Evolutionary conservation across 2,329 filamentous ascomycete species (phyloP).

Genomic region (Capronia epimyces): DNA sequence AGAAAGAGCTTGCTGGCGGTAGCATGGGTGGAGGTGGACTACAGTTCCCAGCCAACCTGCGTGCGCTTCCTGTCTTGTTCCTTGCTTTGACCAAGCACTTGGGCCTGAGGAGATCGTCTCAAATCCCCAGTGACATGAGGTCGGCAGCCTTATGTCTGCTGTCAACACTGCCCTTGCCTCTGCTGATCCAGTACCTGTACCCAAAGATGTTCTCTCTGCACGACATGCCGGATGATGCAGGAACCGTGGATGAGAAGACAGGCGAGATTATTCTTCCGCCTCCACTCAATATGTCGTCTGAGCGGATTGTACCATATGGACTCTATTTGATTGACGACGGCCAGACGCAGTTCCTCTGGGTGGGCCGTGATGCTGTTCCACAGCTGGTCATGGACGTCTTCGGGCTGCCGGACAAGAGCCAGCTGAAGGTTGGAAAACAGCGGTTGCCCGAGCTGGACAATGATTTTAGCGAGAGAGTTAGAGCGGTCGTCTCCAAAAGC

Average conservation of each 20-base stretch:
- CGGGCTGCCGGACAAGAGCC: constrained; percentile 73
- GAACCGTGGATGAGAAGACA: constrained; percentile 75
- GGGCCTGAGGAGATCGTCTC: constrained; percentile 83
- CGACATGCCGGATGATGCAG: constrained; percentile 93
- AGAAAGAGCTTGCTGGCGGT: constrained; percentile 91
- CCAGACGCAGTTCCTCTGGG: constrained; percentile 95
- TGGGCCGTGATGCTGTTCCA: constrained; percentile 86
- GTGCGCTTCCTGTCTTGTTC: constrained; percentile 83
- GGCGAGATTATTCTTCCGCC: constrained; percentile 86
- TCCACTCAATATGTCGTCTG: constrained; percentile 77
- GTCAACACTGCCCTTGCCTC: constrained; percentile 56
- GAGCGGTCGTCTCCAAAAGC: constrained; percentile 87
- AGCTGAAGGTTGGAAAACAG: constrained; percentile 86
- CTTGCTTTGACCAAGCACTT: constrained; percentile 94
- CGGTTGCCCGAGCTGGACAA: constrained; percentile 81
- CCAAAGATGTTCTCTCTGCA: constrained; percentile 71
- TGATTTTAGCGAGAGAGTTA: constrained; percentile 92
- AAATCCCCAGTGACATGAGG: constrained; percentile 88
- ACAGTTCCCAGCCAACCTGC: constrained; percentile 88
- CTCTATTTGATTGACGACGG: constrained; percentile 96
- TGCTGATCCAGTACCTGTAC: constrained; percentile 41
- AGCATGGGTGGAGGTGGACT: constrained; percentile 89
- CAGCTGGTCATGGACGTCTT: constrained; percentile 88
- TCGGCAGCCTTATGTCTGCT: constrained; percentile 88
- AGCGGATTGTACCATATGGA: constrained; percentile 80